phyloP scores from a whole-genome alignment of 176 grass and related monocot genomes.

The Saccharum spontaneum region DNA sequence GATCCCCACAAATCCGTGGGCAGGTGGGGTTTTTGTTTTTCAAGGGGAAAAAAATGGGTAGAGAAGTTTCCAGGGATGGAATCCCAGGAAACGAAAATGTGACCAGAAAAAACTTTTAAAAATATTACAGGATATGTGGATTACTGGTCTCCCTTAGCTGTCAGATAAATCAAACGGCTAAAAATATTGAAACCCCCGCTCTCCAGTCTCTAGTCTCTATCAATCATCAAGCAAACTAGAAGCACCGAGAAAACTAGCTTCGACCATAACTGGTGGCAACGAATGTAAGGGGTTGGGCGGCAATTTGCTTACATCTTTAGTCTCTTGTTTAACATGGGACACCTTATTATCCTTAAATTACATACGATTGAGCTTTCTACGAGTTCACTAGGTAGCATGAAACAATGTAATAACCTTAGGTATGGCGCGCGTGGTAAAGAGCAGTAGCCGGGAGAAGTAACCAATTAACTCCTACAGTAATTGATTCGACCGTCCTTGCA shows the following conservation, averaged over 20 bases:
- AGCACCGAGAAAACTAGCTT: background rate
- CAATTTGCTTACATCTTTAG: background rate
- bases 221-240: background rate
- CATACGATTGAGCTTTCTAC: no score
- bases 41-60: no score
- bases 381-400: no score
- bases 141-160: background rate
- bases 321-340: no score
- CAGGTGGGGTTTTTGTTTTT: background rate
- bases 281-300: background rate
- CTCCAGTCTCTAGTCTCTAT: background rate
- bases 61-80: constrained; percentile 5
- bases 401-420: no score
- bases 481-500: no score
- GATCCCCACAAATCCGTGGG: background rate
- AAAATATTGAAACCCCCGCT: background rate
- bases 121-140: background rate
- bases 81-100: background rate
- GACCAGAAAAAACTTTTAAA: background rate
- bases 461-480: no score
- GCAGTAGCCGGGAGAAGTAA: no score
- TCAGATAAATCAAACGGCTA: background rate
- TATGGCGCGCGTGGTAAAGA: no score
- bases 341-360: no score
- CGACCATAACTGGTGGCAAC: no score